A percentile compares a stretch with the other conserved stretches of the same genome.
Conservation (phyloP, 108 stramenopile species). For the Pseudonitzschia delicatissima region DNA sequence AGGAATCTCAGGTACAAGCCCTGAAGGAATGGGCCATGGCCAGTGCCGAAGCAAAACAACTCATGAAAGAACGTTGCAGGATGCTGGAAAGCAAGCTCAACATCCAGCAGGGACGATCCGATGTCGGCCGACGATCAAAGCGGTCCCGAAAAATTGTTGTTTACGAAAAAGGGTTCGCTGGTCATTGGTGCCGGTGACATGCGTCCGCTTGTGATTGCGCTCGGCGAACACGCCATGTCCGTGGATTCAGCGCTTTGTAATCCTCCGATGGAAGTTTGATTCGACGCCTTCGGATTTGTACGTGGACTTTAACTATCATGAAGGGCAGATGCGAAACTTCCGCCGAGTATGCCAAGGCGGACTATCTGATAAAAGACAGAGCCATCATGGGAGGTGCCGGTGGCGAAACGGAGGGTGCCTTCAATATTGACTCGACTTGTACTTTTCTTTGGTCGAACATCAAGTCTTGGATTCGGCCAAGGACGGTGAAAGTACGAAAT, state of each 20-base stretch:
- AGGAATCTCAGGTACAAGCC: constrained; percentile 75
- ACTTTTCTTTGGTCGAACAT: constrained; percentile 82
- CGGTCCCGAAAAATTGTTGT: constrained; percentile 37
- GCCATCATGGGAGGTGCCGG: constrained; percentile 74
- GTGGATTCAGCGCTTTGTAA: constrained; percentile 39
- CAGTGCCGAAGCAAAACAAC: constrained; percentile 70
- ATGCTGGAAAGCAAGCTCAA: constrained; percentile 64
- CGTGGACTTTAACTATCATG: constrained; percentile 70
- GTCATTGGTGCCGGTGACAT: constrained; percentile 82
- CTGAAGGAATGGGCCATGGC: constrained; percentile 88
- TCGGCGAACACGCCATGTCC: constrained; percentile 43
- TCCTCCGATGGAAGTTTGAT: constrained; percentile 88
- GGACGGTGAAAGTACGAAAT: constrained; percentile 74
- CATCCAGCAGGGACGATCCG: constrained; percentile 34
- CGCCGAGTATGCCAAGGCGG: constrained; percentile 46
- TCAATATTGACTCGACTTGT: constrained; percentile 69
- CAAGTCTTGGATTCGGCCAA: constrained; percentile 83
- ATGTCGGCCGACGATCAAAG: constrained; percentile 14
- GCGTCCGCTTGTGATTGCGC: constrained; percentile 39
- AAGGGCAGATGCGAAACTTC: constrained; percentile 69
- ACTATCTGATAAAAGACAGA: constrained; percentile 50
- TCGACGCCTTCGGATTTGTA: constrained; percentile 58
- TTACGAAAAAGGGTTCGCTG: constrained; percentile 62
- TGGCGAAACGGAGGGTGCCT: constrained; percentile 75
- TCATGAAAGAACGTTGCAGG: constrained; percentile 57